Percentiles rank a stretch among this genome's conserved stretches.
Evolutionary conservation across 768 basidiomycete species (phyloP).

Genomic region (Rhodotorula kratochvilovae): DNA sequence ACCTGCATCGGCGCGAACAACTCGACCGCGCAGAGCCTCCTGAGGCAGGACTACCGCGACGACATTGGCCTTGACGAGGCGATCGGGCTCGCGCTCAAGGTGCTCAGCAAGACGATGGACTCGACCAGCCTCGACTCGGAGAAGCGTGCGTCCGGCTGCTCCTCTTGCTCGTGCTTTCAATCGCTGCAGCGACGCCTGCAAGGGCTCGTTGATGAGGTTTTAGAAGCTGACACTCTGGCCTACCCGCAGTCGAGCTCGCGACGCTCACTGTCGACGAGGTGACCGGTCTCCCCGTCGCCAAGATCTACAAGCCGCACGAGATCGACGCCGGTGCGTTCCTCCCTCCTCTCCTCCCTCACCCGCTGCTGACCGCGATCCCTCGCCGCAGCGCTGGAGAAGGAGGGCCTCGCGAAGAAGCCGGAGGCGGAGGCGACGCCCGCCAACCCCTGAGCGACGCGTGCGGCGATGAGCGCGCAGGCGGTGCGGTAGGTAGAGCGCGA

Average conservation of each 20-base stretch:
- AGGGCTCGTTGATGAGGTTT: no score
- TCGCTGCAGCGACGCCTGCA: no score
- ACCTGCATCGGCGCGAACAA: conserved; percentile 99
- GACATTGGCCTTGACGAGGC: conserved; percentile 86
- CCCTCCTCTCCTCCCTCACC: neutral
- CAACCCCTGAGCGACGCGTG: neutral
- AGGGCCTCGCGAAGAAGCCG: conserved; percentile 44
- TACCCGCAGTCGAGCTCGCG: conserved; percentile 79
- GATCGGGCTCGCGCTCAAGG: conserved; percentile 80
- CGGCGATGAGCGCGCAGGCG: neutral
- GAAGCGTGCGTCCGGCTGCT: conserved; percentile 63
- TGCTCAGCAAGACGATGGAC: conserved; percentile 99
- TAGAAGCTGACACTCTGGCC: neutral
- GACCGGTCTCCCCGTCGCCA: conserved; percentile 39
- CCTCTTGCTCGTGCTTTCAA: neutral
- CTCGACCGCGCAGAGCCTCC: conserved; percentile 84
- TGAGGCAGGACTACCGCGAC: conserved; percentile 99
- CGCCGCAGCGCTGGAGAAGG: conserved; percentile 42
- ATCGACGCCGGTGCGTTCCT: conserved; percentile 41
- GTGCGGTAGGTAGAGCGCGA: neutral
- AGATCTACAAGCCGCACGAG: conserved; percentile 44
- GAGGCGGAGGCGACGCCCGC: conserved; percentile 30
- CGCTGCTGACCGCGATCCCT: neutral
- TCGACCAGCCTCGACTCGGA: conserved; percentile 93
- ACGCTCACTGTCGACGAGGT: conserved; percentile 77